These are phyloP conservation scores for Coleophoma crateriformis DNA, from an alignment of 2,329 filamentous ascomycete species.

Conservation along the genomic window DNA sequence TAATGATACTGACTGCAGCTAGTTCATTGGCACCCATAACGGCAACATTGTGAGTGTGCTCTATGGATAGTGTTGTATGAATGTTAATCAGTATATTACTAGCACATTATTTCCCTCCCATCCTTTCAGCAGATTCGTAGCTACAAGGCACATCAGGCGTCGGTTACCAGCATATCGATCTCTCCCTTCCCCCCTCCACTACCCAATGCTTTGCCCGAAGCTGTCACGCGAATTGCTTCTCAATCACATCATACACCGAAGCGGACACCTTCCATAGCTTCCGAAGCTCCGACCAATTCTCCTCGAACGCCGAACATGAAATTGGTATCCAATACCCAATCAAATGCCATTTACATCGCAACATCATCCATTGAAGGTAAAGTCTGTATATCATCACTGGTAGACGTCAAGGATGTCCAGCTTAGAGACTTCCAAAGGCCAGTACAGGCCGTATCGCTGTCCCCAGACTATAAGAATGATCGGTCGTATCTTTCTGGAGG, in stretches of 20 bases:
- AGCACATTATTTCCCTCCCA: conserved; percentile 85
- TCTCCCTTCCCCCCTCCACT: conserved; percentile 74
- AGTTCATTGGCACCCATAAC: conserved; percentile 93
- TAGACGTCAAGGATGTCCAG: conserved; percentile 85
- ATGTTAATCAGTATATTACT: conserved; percentile 22
- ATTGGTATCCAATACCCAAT: conserved; percentile 66
- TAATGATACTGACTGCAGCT: conserved; percentile 27
- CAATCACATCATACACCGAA: conserved; percentile 19
- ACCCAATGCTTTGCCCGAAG: conserved; percentile 28
- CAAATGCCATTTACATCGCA: conserved; percentile 88
- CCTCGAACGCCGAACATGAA: conserved; percentile 46
- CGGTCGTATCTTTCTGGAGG: conserved; percentile 87
- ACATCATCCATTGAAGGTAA: conserved; percentile 95
- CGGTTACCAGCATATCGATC: conserved; percentile 82
- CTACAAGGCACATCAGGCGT: conserved; percentile 91
- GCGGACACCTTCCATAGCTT: conserved; percentile 34
- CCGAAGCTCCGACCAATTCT: conserved; percentile 41
- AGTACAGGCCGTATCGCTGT: conserved; percentile 87
- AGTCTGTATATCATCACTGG: conserved; percentile 82
- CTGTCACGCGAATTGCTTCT: conserved; percentile 25
- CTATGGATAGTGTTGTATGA: conserved; percentile 9
- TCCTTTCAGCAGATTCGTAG: conserved; percentile 74
- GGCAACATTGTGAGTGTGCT: conserved; percentile 75
- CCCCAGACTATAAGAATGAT: conserved; percentile 89
- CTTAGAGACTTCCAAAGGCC: conserved; percentile 91